Evolutionary conservation across 345 rosid genomes (phyloP), one percentile per base, ranked within the genome.

Genomic region (Clausena lansium): DNA sequence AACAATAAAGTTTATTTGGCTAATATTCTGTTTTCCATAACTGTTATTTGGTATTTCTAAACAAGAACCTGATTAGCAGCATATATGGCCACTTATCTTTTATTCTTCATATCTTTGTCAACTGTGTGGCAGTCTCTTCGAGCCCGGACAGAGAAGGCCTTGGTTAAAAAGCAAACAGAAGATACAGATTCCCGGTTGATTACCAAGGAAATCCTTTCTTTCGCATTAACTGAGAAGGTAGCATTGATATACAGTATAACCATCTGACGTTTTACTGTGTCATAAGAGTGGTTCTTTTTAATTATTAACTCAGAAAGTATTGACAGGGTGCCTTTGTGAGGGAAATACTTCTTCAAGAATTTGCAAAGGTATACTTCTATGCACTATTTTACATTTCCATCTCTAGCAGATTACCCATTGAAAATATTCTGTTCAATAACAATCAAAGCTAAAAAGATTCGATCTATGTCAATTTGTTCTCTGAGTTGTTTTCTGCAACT

Each of bases 261-360:
- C 59, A 58, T 71, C 38, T 70, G 47, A 70, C 52, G 47, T 75
- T 7, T 7, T 41, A 47, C 54, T 36, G 19, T 39, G 0, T 28
- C n/a, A 32, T 41, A 24, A 15, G 15, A 15, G 15, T 70, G 22
- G 33, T 32, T 7, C 33, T 71, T 38, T 76, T 68, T 80, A 35
- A 22, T 65, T 75, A 58, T 59, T 70, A 9, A 17, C 59, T 38
- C 67, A 75, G 71, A 52, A 70, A 50, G 76, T 74, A 32, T 80
- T 86, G 76, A 76, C 89, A 94, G 98, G 98, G 97, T 75, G 79
- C 91, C 39, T 91, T 91, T 79, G 90, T 92, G 75, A 91, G 97
- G 86, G 97, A 94, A 80, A 89, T 94, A 79, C 83, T 94, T 80
- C 86, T 94, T 86, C 87, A 83, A 84, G 98, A 94, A 83, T 83